Evolutionary conservation across 225 moss, liverwort and hornwort genomes (phyloP).

Genomic region (Polytrichum commune): DNA sequence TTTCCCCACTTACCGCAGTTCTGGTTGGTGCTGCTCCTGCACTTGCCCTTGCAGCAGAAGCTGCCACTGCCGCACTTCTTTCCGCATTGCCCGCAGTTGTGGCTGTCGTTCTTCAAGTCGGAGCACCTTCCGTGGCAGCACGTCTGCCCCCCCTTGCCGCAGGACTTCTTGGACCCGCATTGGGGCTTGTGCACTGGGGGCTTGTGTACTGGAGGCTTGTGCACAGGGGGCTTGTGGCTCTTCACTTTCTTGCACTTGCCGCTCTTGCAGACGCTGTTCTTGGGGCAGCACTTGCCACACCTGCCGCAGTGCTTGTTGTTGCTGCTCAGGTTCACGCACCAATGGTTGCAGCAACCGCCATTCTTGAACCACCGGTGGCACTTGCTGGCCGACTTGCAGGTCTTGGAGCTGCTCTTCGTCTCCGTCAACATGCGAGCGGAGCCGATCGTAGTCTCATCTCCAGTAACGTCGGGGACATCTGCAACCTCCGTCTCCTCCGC

Average conservation of each 20-base stretch:
- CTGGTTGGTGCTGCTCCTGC: background rate
- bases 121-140: background rate
- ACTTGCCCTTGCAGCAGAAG: constrained; percentile 10
- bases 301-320: constrained; percentile 19
- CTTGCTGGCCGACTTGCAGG: constrained; percentile 12
- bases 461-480: background rate
- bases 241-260: constrained; percentile 9
- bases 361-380: constrained; percentile 21
- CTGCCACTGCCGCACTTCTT: background rate
- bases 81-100: constrained; percentile 6
- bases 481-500: background rate
- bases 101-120: rapidly evolving
- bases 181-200: too few relatives aligned
- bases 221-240: too few relatives aligned
- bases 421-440: constrained; percentile 1
- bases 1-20: constrained; percentile 4
- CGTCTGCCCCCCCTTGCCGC: background rate
- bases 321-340: constrained; percentile 23
- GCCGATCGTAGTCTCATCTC: too few relatives aligned
- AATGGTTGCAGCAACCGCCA: constrained; percentile 23
- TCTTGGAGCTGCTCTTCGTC: constrained; percentile 3
- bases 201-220: too few relatives aligned
- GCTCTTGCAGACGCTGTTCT: background rate
- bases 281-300: constrained; percentile 13
- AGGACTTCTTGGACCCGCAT: background rate